These are phyloP conservation scores for Debaryomycetaceae sp. DNA, from an alignment of 1,139 yeast species.

Conservation along the genomic window DNA sequence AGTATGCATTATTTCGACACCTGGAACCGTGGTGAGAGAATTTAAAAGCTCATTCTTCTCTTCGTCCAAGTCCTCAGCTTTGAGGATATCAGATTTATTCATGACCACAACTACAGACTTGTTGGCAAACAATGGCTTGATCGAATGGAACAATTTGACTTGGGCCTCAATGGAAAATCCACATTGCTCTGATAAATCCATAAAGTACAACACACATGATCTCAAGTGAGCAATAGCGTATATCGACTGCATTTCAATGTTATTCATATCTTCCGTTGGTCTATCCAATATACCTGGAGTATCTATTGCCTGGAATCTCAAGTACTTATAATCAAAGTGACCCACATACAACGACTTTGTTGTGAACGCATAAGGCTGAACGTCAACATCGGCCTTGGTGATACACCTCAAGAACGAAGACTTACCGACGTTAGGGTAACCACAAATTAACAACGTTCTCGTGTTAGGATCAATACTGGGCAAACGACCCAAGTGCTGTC, in stretches of 20 bases:
- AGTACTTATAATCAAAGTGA: constrained; percentile 94
- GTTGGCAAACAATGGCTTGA: constrained; percentile 95
- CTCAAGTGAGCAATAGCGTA: constrained; percentile 98
- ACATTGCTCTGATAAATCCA: constrained; percentile 99
- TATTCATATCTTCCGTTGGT: constrained; percentile 99
- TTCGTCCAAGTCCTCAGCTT: constrained; percentile 75
- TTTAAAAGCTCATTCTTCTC: constrained; percentile 73
- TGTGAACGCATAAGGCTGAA: constrained; percentile 98
- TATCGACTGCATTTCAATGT: constrained; percentile 98
- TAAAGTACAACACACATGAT: constrained; percentile 92
- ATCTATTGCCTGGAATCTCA: constrained; percentile 97
- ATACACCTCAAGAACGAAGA: constrained; percentile 90
- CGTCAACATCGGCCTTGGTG: constrained; percentile 98
- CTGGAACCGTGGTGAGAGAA: constrained; percentile 59
- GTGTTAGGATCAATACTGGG: constrained; percentile 99
- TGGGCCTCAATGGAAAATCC: constrained; percentile 97
- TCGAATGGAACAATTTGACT: constrained; percentile 93
- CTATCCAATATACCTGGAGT: constrained; percentile 98
- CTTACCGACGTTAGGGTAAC: constrained; percentile 98
- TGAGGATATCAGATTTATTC: constrained; percentile 90
- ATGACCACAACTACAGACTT: constrained; percentile 93
- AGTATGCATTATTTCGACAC: constrained; percentile 88
- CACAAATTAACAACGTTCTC: constrained; percentile 94
- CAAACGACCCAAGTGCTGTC: constrained; percentile 98
- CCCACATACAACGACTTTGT: constrained; percentile 94